A percentile compares a stretch with the other conserved stretches of the same genome.
Conservation (phyloP, 2,329 filamentous ascomycete genomes). For the Monosporascus sp. region DNA sequence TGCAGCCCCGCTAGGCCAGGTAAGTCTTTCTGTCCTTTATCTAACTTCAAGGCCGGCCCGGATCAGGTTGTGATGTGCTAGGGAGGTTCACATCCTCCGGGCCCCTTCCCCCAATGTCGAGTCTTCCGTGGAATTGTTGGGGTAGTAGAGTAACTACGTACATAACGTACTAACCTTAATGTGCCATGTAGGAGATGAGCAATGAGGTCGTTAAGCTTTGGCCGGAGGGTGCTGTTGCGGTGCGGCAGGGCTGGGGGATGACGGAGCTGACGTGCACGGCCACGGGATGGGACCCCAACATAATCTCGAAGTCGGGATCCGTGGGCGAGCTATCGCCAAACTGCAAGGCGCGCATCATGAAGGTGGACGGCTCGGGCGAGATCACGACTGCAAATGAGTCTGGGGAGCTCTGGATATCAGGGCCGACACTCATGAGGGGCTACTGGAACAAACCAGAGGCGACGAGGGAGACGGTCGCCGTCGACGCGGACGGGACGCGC, state of each 20-base stretch:
- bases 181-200: conserved; percentile 38
- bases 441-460: conserved; percentile 71
- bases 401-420: conserved; percentile 70
- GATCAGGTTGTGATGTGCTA: not conserved
- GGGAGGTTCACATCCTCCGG: not conserved
- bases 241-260: conserved; percentile 80
- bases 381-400: conserved; percentile 45
- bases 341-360: conserved; percentile 62
- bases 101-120: not conserved
- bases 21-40: not conserved
- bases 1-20: conserved; percentile 59
- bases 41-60: not conserved
- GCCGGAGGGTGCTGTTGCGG: conserved; percentile 27
- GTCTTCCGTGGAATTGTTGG: not conserved
- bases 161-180: not conserved
- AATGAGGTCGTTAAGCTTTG: conserved; percentile 55
- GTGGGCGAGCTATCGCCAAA: conserved; percentile 70
- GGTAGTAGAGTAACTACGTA: not conserved
- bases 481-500: conserved; percentile 42
- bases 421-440: conserved; percentile 67
- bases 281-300: conserved; percentile 56
- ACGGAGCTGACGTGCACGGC: conserved; percentile 73
- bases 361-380: conserved; percentile 46
- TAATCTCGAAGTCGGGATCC: conserved; percentile 28
- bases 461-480: conserved; percentile 51